phyloP scores from a whole-genome alignment of 768 basidiomycete genomes.

The Holtermannia corniformis region DNA sequence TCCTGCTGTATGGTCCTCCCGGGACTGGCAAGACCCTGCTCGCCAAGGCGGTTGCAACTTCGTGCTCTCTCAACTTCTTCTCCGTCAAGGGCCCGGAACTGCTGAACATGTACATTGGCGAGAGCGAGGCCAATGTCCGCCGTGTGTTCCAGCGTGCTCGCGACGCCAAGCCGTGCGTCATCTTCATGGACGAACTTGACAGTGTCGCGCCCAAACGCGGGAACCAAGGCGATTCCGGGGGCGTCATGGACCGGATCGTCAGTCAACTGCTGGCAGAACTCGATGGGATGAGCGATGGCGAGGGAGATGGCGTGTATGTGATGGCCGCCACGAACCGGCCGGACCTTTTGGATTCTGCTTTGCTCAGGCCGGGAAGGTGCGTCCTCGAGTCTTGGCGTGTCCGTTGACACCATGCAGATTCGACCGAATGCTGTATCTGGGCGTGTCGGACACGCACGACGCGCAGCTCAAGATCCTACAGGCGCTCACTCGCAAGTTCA shows the following conservation, averaged over 20 bases:
- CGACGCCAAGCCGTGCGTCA: constrained; percentile 86
- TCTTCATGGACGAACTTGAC: constrained; percentile 95
- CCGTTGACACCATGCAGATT: constrained; percentile 51
- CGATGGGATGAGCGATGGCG: constrained; percentile 69
- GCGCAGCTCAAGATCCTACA: constrained; percentile 77
- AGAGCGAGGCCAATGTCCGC: constrained; percentile 59
- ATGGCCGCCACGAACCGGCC: constrained; percentile 94
- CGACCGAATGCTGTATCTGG: constrained; percentile 91
- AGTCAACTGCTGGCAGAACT: constrained; percentile 88
- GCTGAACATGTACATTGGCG: constrained; percentile 97
- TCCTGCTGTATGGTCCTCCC: constrained; percentile 86
- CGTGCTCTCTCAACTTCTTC: constrained; percentile 89
- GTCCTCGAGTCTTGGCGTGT: constrained; percentile 17
- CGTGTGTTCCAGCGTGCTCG: constrained; percentile 81
- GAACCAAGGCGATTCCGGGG: constrained; percentile 90
- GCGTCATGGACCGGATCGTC: constrained; percentile 96
- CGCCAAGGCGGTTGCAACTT: constrained; percentile 92
- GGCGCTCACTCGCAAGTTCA: constrained; percentile 88
- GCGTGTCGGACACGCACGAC: constrained; percentile 75
- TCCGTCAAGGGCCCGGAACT: constrained; percentile 95
- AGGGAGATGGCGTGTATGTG: constrained; percentile 64
- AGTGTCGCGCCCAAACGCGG: constrained; percentile 90
- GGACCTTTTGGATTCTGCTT: constrained; percentile 78
- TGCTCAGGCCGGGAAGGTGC: constrained; percentile 78
- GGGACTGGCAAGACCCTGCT: constrained; percentile 93